Evolutionary conservation across 1,284 basidiomycete genomes (phyloP), one percentile per base, ranked within the genome.

Genomic region (Ceratobasidium sp.): DNA sequence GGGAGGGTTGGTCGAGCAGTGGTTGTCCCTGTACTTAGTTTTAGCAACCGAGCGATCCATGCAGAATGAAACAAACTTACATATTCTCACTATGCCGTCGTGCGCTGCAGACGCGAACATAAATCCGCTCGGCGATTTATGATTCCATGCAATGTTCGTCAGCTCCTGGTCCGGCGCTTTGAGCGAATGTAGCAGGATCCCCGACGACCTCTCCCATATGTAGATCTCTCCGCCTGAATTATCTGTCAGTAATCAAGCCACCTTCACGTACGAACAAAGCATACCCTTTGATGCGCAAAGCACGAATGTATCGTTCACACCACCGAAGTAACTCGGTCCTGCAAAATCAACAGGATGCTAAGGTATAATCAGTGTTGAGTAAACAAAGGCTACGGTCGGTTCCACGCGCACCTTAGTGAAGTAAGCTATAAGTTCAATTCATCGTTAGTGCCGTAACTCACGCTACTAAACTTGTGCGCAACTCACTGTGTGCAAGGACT

Each of bases 61-160:
- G 21, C 18, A 35, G 35, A 38, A 38, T 28, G n/a, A 38, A 59
- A 49, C 49, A 18, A 7, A 70, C 67, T 18, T 30, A 70, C 67
- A 70, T 35, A 70, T 70, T 18, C 67, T 55, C 1, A 70, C 67
- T 46, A 49, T 70, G 1, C 67, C 67, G 30, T 70, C 67, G 32
- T 70, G 67, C 14, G 67, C 67, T 38, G 67, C 67, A 9, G 67
- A 70, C 9, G 67, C 67, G 44, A 70, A 70, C 66, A 70, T 70
- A 28, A 70, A 70, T 28, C 66, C 66, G 41, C 54, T 58, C 30
- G 52, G 66, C 52, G 66, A 70, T 44, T 70, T 70, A 30, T 70
- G 66, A 44, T 70, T 70, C 66, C 66, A 70, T 21, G 66, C 66
- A 21, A 70, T 57, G 44, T 70, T 70, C 43, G 66, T 70, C 35